Percentiles rank a stretch among this genome's conserved stretches.
phyloP scores from a whole-genome alignment of 768 basidiomycete genomes.

The Suillus paluster region DNA sequence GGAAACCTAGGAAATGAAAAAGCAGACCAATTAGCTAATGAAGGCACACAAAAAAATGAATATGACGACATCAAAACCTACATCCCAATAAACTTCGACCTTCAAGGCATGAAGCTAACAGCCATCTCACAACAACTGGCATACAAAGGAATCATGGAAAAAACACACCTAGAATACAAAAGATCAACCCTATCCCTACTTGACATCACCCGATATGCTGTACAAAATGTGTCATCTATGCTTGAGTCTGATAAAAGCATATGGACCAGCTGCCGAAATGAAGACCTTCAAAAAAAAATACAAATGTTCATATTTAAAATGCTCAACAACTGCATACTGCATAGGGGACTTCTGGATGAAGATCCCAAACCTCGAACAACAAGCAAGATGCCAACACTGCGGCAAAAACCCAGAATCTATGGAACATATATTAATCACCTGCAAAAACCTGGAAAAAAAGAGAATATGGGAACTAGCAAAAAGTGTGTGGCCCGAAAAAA shows the following conservation, averaged over 20 bases:
- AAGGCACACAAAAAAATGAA: slow-evolving; percentile 15
- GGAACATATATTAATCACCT: slow-evolving; percentile 27
- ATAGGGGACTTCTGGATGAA: slow-evolving; percentile 30
- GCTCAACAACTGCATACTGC: slow-evolving; percentile 24
- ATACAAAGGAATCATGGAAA: slow-evolving; percentile 16
- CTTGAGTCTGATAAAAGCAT: slow-evolving; percentile 10
- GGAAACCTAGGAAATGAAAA: slow-evolving; percentile 26
- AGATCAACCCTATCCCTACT: slow-evolving; percentile 11
- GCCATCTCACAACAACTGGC: slow-evolving; percentile 20
- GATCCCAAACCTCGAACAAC: slow-evolving; percentile 14
- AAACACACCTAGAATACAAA: slow-evolving; percentile 1
- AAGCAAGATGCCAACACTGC: slow-evolving; percentile 25
- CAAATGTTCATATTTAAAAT: slow-evolving; percentile 23
- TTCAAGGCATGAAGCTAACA: slow-evolving; percentile 19
- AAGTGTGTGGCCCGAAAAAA: too few relatives aligned
- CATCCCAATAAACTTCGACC: slow-evolving; percentile 2
- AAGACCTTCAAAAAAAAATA: slow-evolving; percentile 14
- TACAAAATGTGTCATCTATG: not conserved
- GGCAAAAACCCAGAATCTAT: slow-evolving; percentile 27
- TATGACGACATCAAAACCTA: slow-evolving; percentile 7
- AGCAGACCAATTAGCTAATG: slow-evolving; percentile 27
- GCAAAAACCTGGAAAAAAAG: too few relatives aligned
- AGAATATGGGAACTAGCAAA: too few relatives aligned
- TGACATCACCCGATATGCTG: slow-evolving; percentile 3
- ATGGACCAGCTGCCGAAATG: slow-evolving; percentile 13